A percentile compares a stretch with the other conserved stretches of the same genome.
Conservation (phyloP, 805 yeast genomes). For the Starmerella davenportii region DNA sequence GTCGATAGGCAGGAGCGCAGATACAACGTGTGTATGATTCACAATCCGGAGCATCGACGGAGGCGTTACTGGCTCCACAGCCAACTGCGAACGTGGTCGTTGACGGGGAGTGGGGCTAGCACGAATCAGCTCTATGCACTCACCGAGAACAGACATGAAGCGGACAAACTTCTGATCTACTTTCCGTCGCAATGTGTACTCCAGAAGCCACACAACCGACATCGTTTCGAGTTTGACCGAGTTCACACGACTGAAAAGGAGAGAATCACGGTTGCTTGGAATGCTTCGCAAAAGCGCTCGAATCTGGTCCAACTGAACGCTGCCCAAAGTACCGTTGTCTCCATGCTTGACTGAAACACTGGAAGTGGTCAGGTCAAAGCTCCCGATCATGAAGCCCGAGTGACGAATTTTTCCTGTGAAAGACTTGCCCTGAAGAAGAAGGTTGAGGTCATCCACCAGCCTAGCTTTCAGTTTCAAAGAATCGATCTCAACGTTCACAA, state of each 20-base stretch:
- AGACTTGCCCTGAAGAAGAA: constrained; percentile 8
- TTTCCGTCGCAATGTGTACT: constrained; percentile 6
- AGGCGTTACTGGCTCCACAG: background rate
- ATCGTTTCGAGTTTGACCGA: constrained; percentile 11
- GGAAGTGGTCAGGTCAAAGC: constrained; percentile 3
- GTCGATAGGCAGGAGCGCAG: constrained; percentile 11
- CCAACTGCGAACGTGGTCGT: background rate
- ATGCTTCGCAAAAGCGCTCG: background rate
- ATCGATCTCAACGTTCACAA: constrained; percentile 6
- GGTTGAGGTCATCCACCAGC: constrained; percentile 10
- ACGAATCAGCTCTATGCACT: background rate
- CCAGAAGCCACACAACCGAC: constrained; percentile 15
- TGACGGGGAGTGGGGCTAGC: background rate
- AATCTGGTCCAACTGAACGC: constrained; percentile 1
- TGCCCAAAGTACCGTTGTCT: constrained; percentile 1
- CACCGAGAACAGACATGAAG: background rate
- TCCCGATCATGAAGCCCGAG: constrained; percentile 1
- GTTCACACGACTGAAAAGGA: constrained; percentile 3
- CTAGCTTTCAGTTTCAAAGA: constrained; percentile 6
- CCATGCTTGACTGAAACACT: background rate
- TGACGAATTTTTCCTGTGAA: constrained; percentile 3
- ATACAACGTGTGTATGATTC: background rate
- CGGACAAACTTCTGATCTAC: background rate
- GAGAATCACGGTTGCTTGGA: background rate
- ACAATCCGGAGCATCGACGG: background rate